Evolutionary conservation across 805 yeast genomes (phyloP), one percentile per base, ranked within the genome.

Genomic region (Candida vaughaniae): DNA sequence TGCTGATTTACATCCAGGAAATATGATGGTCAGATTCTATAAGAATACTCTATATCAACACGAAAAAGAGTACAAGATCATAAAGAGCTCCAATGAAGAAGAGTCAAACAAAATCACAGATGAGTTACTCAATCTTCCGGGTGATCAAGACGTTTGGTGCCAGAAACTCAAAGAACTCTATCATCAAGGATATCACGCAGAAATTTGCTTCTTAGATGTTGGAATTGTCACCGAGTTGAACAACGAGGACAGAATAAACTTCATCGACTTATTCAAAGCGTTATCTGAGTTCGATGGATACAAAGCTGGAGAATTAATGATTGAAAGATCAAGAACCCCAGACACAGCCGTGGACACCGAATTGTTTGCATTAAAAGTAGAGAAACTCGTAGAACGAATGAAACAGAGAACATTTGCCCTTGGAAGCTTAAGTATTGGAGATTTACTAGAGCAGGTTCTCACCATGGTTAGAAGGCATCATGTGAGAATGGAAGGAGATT

Each of bases 401-500:
- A 88, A 85, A 53, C 77, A 83, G 53, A 71, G 95, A 38, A 93
- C 99, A 0, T 93, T 93, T 55, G 86, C 97, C 1, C 66, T 93
- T 35, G 98, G 98, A 0, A 85, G 88, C 31, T 82, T 93, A 10
- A 85, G 91, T 25, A 86, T 93, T 45, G 97, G 98, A 3, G 97
- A 90, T 52, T 66, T 93, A 39, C 68, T 93, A 39, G 93, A 88
- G 48, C 84, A 80, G 52, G 90, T 91, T 72, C 71, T 93, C 41
- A 70, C 81, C 3, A 89, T 93, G 97, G 98, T 93, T 14, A 70
- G 98, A 43, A 67, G 71, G 8, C 99, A 93, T 59, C 99, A 93
- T 60, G 99, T 93, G 16, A 74, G 96, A 54, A 85, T 93, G 95
- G 99, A 93, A 55, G 95, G 95, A 5, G 99, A 93, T 60, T 93